Evolutionary conservation across 2,329 filamentous ascomycete genomes (phyloP).

Genomic region (Fonsecaea nubica): DNA sequence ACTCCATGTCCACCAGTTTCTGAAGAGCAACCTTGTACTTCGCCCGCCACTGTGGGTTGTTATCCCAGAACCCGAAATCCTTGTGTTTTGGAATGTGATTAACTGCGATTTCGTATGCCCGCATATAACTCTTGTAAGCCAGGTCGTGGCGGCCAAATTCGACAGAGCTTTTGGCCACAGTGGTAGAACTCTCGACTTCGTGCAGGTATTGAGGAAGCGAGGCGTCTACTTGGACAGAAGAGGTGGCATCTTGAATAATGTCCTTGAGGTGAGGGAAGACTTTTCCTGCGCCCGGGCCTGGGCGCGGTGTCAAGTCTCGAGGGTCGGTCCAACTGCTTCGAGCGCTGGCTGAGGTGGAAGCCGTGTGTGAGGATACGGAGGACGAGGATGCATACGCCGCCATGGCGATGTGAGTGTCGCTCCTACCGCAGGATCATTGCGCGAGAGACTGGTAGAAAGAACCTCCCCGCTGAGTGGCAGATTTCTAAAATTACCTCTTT

Average conservation of each 20-base stretch:
- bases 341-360: conserved; percentile 23
- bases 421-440: conserved; percentile 35
- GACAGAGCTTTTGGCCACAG: conserved; percentile 45
- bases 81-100: conserved; percentile 77
- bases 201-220: conserved; percentile 39
- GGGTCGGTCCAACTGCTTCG: conserved; percentile 37
- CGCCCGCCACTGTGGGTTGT: conserved; percentile 57
- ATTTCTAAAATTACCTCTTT: conserved; percentile 12
- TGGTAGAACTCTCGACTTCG: conserved; percentile 51
- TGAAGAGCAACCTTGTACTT: conserved; percentile 55
- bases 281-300: conserved; percentile 31
- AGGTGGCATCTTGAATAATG: conserved; percentile 54
- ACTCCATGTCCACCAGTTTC: conserved; percentile 35
- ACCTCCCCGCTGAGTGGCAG: conserved; percentile 4
- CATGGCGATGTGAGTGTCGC: conserved; percentile 31
- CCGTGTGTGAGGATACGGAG: conserved; percentile 28
- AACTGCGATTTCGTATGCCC: conserved; percentile 78
- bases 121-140: conserved; percentile 83
- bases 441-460: conserved; percentile 9
- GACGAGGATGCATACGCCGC: conserved; percentile 38
- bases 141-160: conserved; percentile 72
- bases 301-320: conserved; percentile 25
- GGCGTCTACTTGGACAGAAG: conserved; percentile 43
- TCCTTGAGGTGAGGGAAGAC: conserved; percentile 53
- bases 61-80: conserved; percentile 70